Evolutionary conservation across 305 asterid species (phyloP), one percentile per base, ranked within the genome.

Genomic region (Fraxinus dipetala): DNA sequence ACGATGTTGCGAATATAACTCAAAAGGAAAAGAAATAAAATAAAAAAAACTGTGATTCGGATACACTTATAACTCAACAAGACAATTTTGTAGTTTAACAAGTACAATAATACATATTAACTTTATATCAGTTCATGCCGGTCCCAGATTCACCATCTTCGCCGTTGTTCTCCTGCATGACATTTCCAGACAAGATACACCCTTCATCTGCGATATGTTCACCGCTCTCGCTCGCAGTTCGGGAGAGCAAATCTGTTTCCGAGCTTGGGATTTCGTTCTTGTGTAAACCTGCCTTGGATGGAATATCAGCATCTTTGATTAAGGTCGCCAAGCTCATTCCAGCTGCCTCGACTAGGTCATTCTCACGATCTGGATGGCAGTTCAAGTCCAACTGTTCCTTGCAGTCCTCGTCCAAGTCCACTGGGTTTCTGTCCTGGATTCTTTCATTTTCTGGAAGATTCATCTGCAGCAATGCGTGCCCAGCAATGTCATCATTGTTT

Each of bases 351-450:
- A 87, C 91, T 14, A 88, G 81, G 82, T 94, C 96, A 1, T 93
- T 97, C 38, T 89, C 98, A 1, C 91, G 88, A 63, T 84, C 90
- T 2, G 99, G 99, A 79, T 94, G 91, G 51, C 87, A 85, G 85
- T 96, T 96, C 89, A 96, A 88, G 87, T 96, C 99, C 88, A 96
- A 48, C 26, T 85, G 86, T 28, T 89, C 97, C 83, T 87, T 88
- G 67, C 79, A 84, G 6, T 81, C 54, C 72, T 86, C 94, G 0
- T 77, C 91, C 67, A 75, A 67, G 38, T 89, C 93, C 74, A 65
- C 63, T 14, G 45, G 75, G 28, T 78, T 87, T 22, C 77, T 90
- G 1, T 83, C 82, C 7, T 22, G 84, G 56, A 70, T 81, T 59
- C 78, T 75, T 35, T 85, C 91, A 0, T 75, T 84, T 65, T 86